Evolutionary conservation across 2,329 filamentous ascomycete genomes (phyloP).

Genomic region (Juglanconis juglandina): DNA sequence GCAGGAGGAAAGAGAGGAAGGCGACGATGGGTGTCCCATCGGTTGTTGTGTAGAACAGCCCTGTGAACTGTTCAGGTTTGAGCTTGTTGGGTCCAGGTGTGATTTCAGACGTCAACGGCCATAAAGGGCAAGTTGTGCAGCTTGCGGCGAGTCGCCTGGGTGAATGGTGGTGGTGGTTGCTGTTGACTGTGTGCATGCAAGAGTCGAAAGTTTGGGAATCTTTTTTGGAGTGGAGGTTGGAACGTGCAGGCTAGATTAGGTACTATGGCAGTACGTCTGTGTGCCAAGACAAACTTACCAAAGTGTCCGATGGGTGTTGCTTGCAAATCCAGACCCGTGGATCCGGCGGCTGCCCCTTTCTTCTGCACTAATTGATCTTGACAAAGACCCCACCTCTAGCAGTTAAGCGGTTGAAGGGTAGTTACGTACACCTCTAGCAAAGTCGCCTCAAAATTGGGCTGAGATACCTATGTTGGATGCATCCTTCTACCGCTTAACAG

Average conservation of each 20-base stretch:
- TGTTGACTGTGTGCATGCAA: neutral
- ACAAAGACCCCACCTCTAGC: too few relatives aligned
- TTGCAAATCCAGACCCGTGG: too few relatives aligned
- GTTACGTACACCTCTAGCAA: too few relatives aligned
- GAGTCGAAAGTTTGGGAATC: neutral
- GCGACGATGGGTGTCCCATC: conserved; percentile 7
- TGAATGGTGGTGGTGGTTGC: neutral
- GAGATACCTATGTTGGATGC: too few relatives aligned
- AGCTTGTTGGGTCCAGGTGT: neutral
- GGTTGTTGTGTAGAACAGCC: neutral
- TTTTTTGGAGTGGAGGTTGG: neutral
- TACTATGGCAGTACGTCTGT: neutral
- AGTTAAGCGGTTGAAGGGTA: too few relatives aligned
- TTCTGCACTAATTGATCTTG: too few relatives aligned
- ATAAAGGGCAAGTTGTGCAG: neutral
- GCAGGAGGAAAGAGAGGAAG: neutral
- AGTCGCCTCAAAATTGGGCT: too few relatives aligned
- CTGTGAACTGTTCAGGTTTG: neutral
- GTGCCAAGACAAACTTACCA: neutral
- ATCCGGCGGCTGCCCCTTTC: too few relatives aligned
- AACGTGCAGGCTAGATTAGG: neutral
- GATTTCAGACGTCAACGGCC: neutral
- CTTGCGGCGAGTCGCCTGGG: neutral
- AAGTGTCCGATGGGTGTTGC: too few relatives aligned
- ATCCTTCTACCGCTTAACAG: too few relatives aligned